Evolutionary conservation across 495 filamentous ascomycete genomes (phyloP), one percentile per base, ranked within the genome.

Genomic region (Podospora conica): DNA sequence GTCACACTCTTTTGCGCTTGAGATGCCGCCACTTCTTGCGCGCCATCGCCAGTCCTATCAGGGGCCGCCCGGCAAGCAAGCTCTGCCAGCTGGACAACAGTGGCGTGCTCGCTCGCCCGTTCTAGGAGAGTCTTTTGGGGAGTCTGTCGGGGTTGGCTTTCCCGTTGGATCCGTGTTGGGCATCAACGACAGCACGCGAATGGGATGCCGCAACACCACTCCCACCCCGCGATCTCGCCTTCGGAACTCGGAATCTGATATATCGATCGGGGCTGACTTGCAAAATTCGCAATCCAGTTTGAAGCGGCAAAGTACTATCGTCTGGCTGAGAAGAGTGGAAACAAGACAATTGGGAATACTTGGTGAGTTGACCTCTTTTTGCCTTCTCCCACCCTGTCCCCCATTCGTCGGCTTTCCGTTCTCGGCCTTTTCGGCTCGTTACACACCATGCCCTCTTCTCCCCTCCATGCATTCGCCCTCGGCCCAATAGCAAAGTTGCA

Each of bases 251-350:
- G 27, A 55, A 64, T 23, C 23, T 48, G 62, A 64, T 55, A 54
- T 68, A 63, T 73, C 66, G 72, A 63, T 78, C 74, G 73, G 74
- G 72, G 75, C 78, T 82, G 80, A 80, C 77, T 58, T 64, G 61
- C 63, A 53, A 66, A 68, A 63, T 61, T 62, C 10, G 65, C 70
- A 65, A 53, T 69, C 74, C 80, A 96, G 91, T 93, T 85, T 78
- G 87, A 85, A 75, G 88, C 93, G 58, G 96, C 96, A 65, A 90
- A 90, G 82, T 98, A 96, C 80, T 93, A 96, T 76, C 92, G 94
- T 69, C 84, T 93, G 69, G 95, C 95, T 48, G 95, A 98, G 80
- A 78, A 90, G 72, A 90, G 88, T 70, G 95, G 95, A 53, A 89
- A 86, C 75, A 97, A 96, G 80, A 91, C 86, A 55, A 81, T 98